These are phyloP conservation scores for Platismatia glauca DNA, from an alignment of 495 filamentous ascomycete genomes.

Conservation along the genomic window DNA sequence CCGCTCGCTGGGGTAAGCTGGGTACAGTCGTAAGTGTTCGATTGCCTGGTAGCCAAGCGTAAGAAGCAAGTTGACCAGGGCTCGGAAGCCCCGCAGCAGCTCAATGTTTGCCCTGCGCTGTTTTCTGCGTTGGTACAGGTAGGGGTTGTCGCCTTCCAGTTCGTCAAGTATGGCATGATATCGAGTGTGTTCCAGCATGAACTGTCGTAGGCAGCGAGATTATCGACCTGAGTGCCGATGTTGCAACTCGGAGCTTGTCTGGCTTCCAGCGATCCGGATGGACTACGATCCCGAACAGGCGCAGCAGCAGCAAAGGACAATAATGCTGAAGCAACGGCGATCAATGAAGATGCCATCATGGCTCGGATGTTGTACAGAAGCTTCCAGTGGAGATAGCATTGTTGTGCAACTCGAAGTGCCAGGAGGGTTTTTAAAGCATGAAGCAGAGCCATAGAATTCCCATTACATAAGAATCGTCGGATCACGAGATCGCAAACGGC, in stretches of 20 bases:
- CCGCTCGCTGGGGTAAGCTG: not conserved
- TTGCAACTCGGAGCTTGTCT: slow-evolving; percentile 1
- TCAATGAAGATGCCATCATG: not conserved
- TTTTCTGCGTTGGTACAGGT: not conserved
- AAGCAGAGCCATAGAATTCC: not conserved
- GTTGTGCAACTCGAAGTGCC: not conserved
- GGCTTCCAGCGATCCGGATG: not conserved
- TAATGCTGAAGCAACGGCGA: not conserved
- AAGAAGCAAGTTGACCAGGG: slow-evolving; percentile 1
- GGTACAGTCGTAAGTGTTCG: not conserved
- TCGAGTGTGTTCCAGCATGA: not conserved
- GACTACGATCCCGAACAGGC: not conserved
- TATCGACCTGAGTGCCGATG: not conserved
- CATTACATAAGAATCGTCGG: not conserved
- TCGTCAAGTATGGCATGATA: not conserved
- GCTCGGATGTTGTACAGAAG: not conserved
- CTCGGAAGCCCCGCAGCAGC: not conserved
- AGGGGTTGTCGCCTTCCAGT: not conserved
- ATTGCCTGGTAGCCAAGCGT: not conserved
- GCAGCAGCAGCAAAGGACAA: not conserved
- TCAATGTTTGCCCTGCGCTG: not conserved
- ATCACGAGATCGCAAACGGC: not conserved
- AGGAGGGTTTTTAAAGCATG: not conserved
- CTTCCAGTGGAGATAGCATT: not conserved
- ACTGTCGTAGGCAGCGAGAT: not conserved